Evolutionary conservation across 306 rosid species (phyloP), one percentile per base, ranked within the genome.

Genomic region (Trifolium subterraneum): DNA sequence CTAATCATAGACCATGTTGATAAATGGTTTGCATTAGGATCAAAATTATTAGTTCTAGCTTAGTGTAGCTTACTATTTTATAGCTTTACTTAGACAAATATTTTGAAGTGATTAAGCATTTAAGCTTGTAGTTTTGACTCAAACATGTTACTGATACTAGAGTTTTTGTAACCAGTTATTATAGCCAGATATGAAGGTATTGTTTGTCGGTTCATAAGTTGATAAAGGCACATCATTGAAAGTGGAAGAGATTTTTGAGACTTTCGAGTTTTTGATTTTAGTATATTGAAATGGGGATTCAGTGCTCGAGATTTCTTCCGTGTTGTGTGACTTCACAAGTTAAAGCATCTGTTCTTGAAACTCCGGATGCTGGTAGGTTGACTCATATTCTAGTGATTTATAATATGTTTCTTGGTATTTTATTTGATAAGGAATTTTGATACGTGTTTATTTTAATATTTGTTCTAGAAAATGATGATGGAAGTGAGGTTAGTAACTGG

Each of bases 271-370:
- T 79, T 79, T 79, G 73, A 69, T 61, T 64, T 72, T 77, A 50
- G 73, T 62, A 10, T 38, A 70, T 74, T 51, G 74, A 75, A 73
- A 91, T 91, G 95, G 92, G 95, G 71, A 80, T 86, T 82, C 89
- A 87, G 58, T 91, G 88, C 80, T 87, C 92, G 61, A 86, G 81
- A 60, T 73, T 89, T 65, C 8, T 81, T 51, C 87, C 92, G 42
- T 91, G 92, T 42, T 91, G 92, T 78, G 86, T 81, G 87, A 79
- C 87, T 81, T 89, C 95, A 25, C 95, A 89, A 80, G 82, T 91
- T 64, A 91, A 91, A 82, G 91, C 95, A 58, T 86, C 90, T 10
- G 83, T 88, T 76, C 83, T 86, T 69, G 97, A 91, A 81, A 83
- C 83, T 73, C 90, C 90, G 1, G 86, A 83, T 64, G 80, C 82